phyloP scores from a whole-genome alignment of 805 yeast genomes.

The Nakazawaea siamensis region DNA sequence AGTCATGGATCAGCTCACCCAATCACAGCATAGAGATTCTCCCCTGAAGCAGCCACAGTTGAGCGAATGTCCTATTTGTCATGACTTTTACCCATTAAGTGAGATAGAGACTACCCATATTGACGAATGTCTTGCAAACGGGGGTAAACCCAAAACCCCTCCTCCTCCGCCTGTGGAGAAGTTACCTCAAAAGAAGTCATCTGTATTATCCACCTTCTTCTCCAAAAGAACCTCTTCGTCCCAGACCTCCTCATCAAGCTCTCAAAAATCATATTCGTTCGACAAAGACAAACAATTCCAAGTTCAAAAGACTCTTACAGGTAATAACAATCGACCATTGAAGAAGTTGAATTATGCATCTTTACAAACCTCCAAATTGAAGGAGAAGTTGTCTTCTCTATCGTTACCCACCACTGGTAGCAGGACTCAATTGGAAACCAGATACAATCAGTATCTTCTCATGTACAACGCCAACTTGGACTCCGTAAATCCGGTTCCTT shows the following conservation, averaged over 20 bases:
- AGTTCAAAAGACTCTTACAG: constrained; percentile 12
- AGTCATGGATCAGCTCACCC: constrained; percentile 5
- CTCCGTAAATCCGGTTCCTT: constrained; percentile 54
- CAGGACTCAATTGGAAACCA: constrained; percentile 49
- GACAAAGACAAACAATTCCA: constrained; percentile 21
- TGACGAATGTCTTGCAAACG: constrained; percentile 46
- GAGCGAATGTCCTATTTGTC: constrained; percentile 60
- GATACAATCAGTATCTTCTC: constrained; percentile 72
- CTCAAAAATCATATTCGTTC: constrained; percentile 19
- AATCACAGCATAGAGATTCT: constrained; percentile 1
- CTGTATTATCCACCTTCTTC: constrained; percentile 7
- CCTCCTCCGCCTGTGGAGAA: neutral
- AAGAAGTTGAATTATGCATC: constrained; percentile 61
- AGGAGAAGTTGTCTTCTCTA: constrained; percentile 45
- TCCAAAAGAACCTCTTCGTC: neutral
- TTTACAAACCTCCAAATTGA: constrained; percentile 49
- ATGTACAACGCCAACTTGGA: constrained; percentile 80
- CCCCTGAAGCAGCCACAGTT: neutral
- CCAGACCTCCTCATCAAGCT: constrained; percentile 14
- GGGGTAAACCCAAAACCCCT: constrained; percentile 13
- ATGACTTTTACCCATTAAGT: constrained; percentile 40
- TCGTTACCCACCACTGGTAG: constrained; percentile 59
- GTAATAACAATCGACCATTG: constrained; percentile 26
- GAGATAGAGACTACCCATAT: constrained; percentile 53
- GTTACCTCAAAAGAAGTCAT: constrained; percentile 3